Evolutionary conservation across 2,329 filamentous ascomycete species (phyloP).

Genomic region (Fusarium illudens): DNA sequence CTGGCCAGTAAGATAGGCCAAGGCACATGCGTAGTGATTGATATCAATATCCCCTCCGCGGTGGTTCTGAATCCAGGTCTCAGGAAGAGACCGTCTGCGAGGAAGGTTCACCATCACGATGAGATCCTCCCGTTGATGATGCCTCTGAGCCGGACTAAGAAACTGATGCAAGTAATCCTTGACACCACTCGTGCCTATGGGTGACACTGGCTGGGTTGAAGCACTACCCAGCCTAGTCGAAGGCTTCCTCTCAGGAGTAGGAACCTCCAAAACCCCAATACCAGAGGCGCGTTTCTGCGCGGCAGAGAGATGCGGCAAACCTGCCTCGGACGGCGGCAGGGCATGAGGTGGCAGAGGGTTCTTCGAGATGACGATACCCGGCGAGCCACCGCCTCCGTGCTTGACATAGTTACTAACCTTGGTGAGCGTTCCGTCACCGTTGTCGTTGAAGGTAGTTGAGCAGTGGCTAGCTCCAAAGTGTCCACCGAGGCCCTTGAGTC

Average conservation of each 20-base stretch:
- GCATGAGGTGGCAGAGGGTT: constrained; percentile 34
- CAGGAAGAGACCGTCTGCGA: constrained; percentile 39
- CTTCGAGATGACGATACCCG: constrained; percentile 44
- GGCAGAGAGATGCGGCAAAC: constrained; percentile 7
- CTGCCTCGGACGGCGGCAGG: constrained; percentile 29
- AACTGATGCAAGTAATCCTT: constrained; percentile 37
- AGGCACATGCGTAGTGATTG: constrained; percentile 40
- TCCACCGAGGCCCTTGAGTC: constrained; percentile 33
- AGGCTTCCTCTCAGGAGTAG: not conserved
- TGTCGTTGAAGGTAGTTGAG: constrained; percentile 49
- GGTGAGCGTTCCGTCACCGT: constrained; percentile 52
- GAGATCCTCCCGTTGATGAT: constrained; percentile 38
- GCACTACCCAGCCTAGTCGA: not conserved
- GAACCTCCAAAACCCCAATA: not conserved
- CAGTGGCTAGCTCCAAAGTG: constrained; percentile 42
- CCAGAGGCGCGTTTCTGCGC: constrained; percentile 9
- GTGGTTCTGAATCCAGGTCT: constrained; percentile 40
- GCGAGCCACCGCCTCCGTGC: constrained; percentile 22
- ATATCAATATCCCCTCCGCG: constrained; percentile 25
- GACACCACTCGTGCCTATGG: not conserved
- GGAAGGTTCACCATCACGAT: constrained; percentile 33
- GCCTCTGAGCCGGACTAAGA: constrained; percentile 31
- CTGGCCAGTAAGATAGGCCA: constrained; percentile 46
- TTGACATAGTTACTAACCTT: constrained; percentile 41
- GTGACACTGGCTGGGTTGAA: not conserved